These are phyloP conservation scores for Sporothrix phasma DNA, from an alignment of 2,329 filamentous ascomycete genomes.

Conservation along the genomic window DNA sequence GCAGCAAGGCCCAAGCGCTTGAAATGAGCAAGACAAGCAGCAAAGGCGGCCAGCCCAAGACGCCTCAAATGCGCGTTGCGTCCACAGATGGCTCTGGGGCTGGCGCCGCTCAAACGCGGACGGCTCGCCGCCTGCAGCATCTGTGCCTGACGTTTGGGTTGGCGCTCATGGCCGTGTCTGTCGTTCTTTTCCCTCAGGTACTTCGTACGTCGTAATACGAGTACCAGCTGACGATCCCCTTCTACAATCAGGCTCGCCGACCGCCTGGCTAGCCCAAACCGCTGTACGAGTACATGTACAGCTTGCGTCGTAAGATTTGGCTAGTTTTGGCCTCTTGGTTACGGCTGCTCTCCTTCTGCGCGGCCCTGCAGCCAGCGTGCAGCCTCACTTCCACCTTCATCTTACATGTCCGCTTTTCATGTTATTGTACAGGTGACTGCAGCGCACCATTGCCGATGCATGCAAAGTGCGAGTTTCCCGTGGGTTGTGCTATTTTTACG, in stretches of 20 bases:
- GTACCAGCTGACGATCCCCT: no score
- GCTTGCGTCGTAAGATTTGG: not conserved
- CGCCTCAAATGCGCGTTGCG: not conserved
- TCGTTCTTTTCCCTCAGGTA: not conserved
- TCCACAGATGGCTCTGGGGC: not conserved
- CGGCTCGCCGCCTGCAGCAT: not conserved
- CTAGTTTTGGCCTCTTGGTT: no score
- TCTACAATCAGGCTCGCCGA: not conserved
- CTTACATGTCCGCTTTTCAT: conserved; percentile 11
- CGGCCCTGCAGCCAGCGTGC: not conserved
- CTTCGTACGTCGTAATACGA: no score
- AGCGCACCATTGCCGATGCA: conserved; percentile 1
- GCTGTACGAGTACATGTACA: no score
- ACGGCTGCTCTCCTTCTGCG: not conserved
- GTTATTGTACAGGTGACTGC: conserved; percentile 4
- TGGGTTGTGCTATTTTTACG: not conserved
- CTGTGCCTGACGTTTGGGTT: not conserved
- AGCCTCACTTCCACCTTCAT: conserved; percentile 7
- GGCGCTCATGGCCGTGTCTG: not conserved
- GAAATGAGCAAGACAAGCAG: not conserved
- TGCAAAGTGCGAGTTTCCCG: not conserved
- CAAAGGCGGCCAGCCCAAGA: not conserved
- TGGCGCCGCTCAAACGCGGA: not conserved
- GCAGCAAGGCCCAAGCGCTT: not conserved
- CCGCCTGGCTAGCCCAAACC: not conserved